These are phyloP conservation scores for Beauveria sp. DNA, from an alignment of 2,329 filamentous ascomycete species.

Conservation along the genomic window DNA sequence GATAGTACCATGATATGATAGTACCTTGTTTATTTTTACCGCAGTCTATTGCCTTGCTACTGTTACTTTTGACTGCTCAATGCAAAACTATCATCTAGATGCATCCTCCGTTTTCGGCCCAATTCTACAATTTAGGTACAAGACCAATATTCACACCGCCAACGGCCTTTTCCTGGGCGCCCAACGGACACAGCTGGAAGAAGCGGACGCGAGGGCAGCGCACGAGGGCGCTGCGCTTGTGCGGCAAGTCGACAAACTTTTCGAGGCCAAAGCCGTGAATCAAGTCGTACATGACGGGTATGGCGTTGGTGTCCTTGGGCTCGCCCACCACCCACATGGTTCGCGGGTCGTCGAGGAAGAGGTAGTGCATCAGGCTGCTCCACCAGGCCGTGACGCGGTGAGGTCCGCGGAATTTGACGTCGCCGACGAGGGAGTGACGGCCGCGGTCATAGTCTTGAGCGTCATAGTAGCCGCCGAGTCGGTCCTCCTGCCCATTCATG, in stretches of 20 bases:
- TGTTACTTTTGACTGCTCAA: not conserved
- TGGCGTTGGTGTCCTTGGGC: constrained; percentile 63
- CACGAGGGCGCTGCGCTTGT: constrained; percentile 64
- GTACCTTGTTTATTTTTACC: no score
- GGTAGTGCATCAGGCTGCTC: constrained; percentile 54
- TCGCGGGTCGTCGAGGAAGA: constrained; percentile 54
- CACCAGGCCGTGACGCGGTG: constrained; percentile 56
- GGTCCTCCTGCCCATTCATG: constrained; percentile 38
- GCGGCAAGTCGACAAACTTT: constrained; percentile 64
- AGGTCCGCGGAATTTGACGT: constrained; percentile 51
- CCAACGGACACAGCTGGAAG: constrained; percentile 59
- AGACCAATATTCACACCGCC: constrained; percentile 46
- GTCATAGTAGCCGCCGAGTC: constrained; percentile 48
- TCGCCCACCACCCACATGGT: constrained; percentile 56
- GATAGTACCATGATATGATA: no score
- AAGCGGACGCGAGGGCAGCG: constrained; percentile 59
- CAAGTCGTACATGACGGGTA: constrained; percentile 66
- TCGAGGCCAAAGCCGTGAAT: constrained; percentile 66
- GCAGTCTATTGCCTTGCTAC: not conserved
- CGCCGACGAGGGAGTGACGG: constrained; percentile 51
- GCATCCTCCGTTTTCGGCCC: no score
- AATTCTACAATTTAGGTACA: constrained; percentile 42
- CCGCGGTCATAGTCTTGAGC: constrained; percentile 51
- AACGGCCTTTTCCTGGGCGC: constrained; percentile 47
- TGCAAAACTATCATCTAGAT: not conserved